A percentile compares a stretch with the other conserved stretches of the same genome.
phyloP scores from a whole-genome alignment of 1,284 basidiomycete species.

The Peniophora sp. region DNA sequence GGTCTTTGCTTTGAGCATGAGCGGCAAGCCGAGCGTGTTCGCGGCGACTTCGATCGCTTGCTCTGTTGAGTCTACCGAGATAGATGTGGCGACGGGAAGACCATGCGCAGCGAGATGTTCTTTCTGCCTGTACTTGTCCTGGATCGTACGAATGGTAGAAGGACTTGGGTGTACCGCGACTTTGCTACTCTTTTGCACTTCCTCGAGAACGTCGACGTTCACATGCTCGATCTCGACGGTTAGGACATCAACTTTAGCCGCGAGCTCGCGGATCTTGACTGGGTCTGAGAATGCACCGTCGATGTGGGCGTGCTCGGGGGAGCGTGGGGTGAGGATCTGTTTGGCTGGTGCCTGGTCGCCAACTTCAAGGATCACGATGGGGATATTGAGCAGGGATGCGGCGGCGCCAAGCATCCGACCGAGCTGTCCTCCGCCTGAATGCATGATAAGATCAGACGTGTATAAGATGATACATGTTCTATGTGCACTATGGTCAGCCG shows the following conservation, averaged over 20 bases:
- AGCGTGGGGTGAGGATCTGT: constrained; percentile 65
- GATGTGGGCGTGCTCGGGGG: constrained; percentile 54
- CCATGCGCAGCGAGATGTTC: constrained; percentile 54
- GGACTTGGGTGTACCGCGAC: constrained; percentile 83
- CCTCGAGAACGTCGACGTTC: constrained; percentile 70
- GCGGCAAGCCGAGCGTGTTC: constrained; percentile 66
- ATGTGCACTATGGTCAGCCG: background rate
- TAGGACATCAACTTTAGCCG: constrained; percentile 77
- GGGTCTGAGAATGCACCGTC: constrained; percentile 88
- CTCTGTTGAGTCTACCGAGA: constrained; percentile 46
- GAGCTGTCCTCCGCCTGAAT: constrained; percentile 88
- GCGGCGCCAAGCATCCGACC: constrained; percentile 96
- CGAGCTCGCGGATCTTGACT: constrained; percentile 76
- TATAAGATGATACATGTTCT: background rate
- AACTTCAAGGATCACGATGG: constrained; percentile 84
- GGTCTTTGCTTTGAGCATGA: constrained; percentile 96
- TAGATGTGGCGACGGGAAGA: constrained; percentile 73
- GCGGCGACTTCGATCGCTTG: constrained; percentile 53
- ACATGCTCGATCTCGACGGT: constrained; percentile 99
- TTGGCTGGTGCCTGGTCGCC: constrained; percentile 84
- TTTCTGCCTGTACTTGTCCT: constrained; percentile 95
- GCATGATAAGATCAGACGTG: constrained; percentile 1
- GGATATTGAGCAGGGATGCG: constrained; percentile 83
- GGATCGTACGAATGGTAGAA: constrained; percentile 80
- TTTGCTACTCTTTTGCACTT: constrained; percentile 44